phyloP scores from a whole-genome alignment of 2,329 filamentous ascomycete genomes.

The Monosporascus cannonballus region DNA sequence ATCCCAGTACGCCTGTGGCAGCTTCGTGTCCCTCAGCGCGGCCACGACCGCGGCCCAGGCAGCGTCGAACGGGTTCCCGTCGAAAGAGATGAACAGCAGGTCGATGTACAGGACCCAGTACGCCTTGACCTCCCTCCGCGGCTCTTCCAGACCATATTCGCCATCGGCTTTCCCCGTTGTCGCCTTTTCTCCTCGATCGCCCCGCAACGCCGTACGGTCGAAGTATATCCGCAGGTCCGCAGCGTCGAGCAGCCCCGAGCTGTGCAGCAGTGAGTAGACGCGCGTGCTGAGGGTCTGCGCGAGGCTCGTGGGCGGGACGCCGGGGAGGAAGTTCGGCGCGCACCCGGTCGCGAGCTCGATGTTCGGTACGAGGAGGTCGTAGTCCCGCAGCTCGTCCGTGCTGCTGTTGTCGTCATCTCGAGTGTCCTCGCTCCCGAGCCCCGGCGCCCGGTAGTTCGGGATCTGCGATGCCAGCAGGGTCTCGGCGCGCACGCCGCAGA shows the following conservation, averaged over 20 bases:
- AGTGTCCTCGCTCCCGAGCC: constrained; percentile 27
- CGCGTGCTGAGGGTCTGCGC: constrained; percentile 83
- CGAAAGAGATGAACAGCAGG: constrained; percentile 87
- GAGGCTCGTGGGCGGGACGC: constrained; percentile 69
- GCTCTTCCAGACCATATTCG: constrained; percentile 7
- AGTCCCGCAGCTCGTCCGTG: constrained; percentile 47
- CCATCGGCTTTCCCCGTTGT: constrained; percentile 19
- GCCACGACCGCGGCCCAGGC: constrained; percentile 82
- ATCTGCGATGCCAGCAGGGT: constrained; percentile 72
- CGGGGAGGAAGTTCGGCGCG: constrained; percentile 78
- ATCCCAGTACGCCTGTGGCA: constrained; percentile 81
- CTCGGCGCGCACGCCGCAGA: constrained; percentile 87
- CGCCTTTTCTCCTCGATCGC: constrained; percentile 27
- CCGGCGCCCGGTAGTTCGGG: constrained; percentile 53
- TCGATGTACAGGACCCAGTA: constrained; percentile 97
- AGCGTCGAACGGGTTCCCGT: constrained; percentile 87
- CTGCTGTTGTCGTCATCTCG: constrained; percentile 23
- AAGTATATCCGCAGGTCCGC: constrained; percentile 65
- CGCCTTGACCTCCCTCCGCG: constrained; percentile 54
- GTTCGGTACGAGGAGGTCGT: constrained; percentile 83
- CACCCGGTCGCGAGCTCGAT: constrained; percentile 88
- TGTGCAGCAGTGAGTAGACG: constrained; percentile 70
- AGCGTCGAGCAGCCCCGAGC: constrained; percentile 58
- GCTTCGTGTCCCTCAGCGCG: constrained; percentile 68
- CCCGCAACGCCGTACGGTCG: constrained; percentile 29